Conservation (phyloP, 2,329 filamentous ascomycete genomes). For the Hortaea werneckii region DNA sequence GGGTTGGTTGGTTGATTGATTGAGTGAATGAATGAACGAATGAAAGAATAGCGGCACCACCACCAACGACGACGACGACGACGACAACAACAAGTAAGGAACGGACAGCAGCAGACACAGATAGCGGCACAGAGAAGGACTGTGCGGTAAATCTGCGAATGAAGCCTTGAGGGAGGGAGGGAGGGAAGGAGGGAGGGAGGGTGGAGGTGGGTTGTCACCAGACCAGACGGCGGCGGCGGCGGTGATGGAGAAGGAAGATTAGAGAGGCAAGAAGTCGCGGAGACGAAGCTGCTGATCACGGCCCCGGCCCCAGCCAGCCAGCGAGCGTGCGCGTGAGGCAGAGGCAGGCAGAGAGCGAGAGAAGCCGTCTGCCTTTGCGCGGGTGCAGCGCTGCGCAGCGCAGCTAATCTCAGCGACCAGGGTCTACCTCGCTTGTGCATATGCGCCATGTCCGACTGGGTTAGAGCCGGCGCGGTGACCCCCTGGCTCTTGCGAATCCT, state of each 20-base stretch:
- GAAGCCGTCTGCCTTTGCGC: not conserved
- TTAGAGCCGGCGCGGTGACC: too few species aligned
- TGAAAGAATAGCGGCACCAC: too few species aligned
- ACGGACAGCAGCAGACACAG: constrained; percentile 12
- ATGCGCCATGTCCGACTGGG: too few species aligned
- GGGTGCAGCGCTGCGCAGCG: not conserved
- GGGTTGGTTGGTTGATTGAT: not conserved
- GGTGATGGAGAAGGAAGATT: not conserved
- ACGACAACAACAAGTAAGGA: constrained; percentile 2
- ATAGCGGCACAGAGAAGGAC: constrained; percentile 6
- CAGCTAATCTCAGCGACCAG: not conserved
- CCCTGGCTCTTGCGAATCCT: too few species aligned
- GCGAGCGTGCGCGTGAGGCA: not conserved
- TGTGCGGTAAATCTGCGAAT: constrained; percentile 5
- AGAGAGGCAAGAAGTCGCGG: not conserved
- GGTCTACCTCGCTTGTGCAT: too few species aligned
- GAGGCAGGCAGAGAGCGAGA: not conserved
- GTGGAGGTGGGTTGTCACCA: not conserved
- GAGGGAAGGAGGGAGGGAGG: constrained; percentile 6
- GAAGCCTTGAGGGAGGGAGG: constrained; percentile 5
- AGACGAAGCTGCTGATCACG: not conserved
- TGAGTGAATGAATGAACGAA: not conserved
- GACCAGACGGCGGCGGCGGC: too few species aligned
- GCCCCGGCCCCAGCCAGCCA: not conserved
- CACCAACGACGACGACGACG: not conserved